phyloP scores from a whole-genome alignment of 202 grass and related monocot species.

The Setaria viridis region DNA sequence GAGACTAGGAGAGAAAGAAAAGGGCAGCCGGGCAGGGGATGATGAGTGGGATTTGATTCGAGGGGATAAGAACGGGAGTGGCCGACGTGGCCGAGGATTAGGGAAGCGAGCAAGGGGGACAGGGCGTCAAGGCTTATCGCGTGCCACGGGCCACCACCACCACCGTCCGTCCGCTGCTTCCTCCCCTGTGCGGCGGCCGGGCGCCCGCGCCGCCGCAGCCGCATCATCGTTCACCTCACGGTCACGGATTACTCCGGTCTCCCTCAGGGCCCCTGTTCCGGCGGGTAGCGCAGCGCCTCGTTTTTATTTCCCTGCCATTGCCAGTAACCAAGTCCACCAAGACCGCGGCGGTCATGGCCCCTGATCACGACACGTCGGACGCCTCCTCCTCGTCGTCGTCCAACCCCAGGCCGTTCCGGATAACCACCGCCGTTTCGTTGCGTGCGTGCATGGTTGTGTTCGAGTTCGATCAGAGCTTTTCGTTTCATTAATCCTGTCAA shows the following conservation, averaged over 20 bases:
- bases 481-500: background rate
- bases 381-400: background rate
- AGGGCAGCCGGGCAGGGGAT: background rate
- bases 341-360: background rate
- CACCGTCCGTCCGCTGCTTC: background rate
- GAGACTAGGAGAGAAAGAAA: no score
- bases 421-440: conserved; percentile 11
- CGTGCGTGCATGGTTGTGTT: background rate
- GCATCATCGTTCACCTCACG: background rate
- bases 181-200: background rate
- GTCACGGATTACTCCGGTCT: background rate
- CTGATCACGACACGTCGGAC: conserved; percentile 4
- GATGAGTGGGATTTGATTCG: conserved; percentile 6
- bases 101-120: background rate
- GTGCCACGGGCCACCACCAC: background rate
- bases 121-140: conserved; percentile 16
- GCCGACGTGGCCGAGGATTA: conserved; percentile 20
- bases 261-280: background rate
- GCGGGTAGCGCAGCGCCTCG: background rate
- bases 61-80: background rate
- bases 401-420: background rate
- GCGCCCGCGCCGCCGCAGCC: background rate
- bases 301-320: background rate
- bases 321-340: background rate
- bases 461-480: background rate